Base-by-base conservation (phyloP, 257 asterid genomes). In the Echium plantagineum region DNA sequence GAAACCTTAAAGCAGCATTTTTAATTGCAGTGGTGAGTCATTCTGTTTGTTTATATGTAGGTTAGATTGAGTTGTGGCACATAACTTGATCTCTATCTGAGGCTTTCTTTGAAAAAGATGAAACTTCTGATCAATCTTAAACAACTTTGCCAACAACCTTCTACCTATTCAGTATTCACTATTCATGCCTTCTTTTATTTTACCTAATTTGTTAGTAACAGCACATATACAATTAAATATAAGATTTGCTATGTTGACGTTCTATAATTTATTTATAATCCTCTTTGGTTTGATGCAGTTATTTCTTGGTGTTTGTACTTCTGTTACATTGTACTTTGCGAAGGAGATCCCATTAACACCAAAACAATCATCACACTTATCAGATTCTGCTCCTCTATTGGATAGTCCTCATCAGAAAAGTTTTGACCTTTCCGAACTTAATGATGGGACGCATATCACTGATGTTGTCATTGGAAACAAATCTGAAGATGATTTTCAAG, bases 1-100 rank as follows among this genome's bases (percentile, higher is more conserved):
- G 86, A 75, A 84, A 93, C 77, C 99, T 93, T 77, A 93, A 93
- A 78, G 99, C 97, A 61, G 99, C 99, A 55, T 93, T 93, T 78
- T 81, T 93, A 77, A 81, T 86, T 76, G 97, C 99, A 63, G 99
- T 93, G 97, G 99, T 93, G 77, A 89, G 95, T 80, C 65, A 63
- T 55, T 6, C 70, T 47, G 52, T 28, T 28, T 28, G 47, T 35
- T 35, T 35, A 35, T 35, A 35, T 2, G 13, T 35, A 35, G 15
- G 47, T 35, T 35, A 35, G 47, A 35, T 35, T 35, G 2, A 35
- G 47, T 35, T 35, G 47, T 1, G 15, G 3, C 47, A 35, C 47
- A 7, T 35, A 35, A 7, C 15, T 35, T 35, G 47, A 15, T 35
- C 9, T 35, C 47, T 35, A 7, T 13, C 10, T 35, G 47, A 7